Evolutionary conservation across 495 filamentous ascomycete genomes (phyloP).

Genomic region (Lepidopterella palustris): DNA sequence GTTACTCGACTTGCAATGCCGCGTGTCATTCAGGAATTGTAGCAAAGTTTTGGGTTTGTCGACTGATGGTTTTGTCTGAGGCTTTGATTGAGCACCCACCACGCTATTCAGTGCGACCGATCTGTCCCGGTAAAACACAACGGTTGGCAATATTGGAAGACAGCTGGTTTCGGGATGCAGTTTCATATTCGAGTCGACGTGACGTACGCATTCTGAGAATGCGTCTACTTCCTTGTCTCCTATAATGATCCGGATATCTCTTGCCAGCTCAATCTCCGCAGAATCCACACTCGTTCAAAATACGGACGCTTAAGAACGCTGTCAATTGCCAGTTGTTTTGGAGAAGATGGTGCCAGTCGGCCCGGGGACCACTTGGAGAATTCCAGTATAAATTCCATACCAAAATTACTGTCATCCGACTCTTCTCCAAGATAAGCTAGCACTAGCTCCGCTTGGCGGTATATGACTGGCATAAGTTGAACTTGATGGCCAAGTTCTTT

Average conservation of each 20-base stretch:
- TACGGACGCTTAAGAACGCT: not conserved
- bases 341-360: not conserved
- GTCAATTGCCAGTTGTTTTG: not conserved
- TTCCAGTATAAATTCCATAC: not conserved
- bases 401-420: not conserved
- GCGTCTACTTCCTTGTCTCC: not conserved
- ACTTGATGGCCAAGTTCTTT: not conserved
- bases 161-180: not conserved
- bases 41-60: not conserved
- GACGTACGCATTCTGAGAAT: not conserved
- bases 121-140: not conserved
- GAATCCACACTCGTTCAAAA: not conserved
- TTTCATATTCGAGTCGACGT: not conserved
- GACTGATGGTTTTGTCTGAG: not conserved
- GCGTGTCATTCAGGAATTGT: not conserved
- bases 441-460: not conserved
- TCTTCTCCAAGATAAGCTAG: not conserved
- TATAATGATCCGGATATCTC: not conserved
- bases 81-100: no score
- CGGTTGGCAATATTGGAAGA: not conserved
- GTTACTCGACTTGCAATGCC: not conserved
- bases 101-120: no score
- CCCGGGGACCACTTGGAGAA: not conserved
- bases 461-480: not conserved
- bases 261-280: not conserved